Base-by-base conservation (phyloP, 352 stramenopile genomes). In the Pythium graminicola region DNA sequence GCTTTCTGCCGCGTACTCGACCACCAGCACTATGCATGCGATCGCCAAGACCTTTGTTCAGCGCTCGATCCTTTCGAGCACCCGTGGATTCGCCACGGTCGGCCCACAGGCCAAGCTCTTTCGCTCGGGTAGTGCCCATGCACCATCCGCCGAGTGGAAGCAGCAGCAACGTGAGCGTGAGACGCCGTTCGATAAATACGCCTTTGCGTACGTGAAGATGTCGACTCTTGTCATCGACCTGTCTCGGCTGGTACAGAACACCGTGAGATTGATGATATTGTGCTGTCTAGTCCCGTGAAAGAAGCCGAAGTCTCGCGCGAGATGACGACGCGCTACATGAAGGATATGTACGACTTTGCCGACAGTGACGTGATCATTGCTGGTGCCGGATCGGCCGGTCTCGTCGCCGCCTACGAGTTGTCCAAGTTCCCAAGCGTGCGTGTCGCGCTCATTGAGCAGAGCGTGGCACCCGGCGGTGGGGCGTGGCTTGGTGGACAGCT, bases 251-350 rank as follows among this genome's bases (percentile, higher is more conserved):
- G 4, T 42, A 4, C 23, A 42, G 35, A 41, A 6, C 4, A 41
- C 9, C 14, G 35, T 40, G 11, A 7, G 6, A 4, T 20, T 17
- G 14, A 43, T 27, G 3, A 43, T 38, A 5, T 32, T 42, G 28
- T 50, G 9, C 33, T 48, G 20, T 57, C 43, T 39, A 81, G 69
- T n/a, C 73, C 73, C 14, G 69, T 85, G 31, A 80, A 81, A 62
- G 73, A 85, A 62, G 66, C 73, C 19, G 67, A 81, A 35, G 69
- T 85, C 45, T 85, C 73, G 52, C 73, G 73, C 48, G 73, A 81
- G 60, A 85, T 85, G 73, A 85, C 73, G 29, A 85, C 71, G 27
- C 71, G 73, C 19, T 85, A 85, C 64, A 80, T 85, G 66, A 85
- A 85, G 71, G 73, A 85, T 57, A 67, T 85, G 71, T 81, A 85